Percentiles rank a stretch among this genome's conserved stretches.
Conservation (phyloP, 148 eudicot genomes). For the Heliosperma pusillum region DNA sequence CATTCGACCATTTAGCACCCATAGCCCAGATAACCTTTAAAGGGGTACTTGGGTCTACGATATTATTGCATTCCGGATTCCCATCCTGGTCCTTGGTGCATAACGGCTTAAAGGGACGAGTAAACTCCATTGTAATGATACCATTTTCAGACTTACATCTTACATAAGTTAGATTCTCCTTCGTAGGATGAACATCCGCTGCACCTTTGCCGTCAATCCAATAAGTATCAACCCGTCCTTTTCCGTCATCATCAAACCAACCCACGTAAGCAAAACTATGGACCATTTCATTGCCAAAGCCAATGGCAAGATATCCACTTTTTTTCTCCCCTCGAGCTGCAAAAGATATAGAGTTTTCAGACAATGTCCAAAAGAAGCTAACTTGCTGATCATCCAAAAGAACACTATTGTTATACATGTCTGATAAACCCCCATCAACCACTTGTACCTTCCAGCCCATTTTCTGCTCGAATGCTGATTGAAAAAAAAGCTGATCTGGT, state of each 20-base stretch:
- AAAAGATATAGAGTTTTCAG: slow-evolving; percentile 68
- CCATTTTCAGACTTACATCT: slow-evolving; percentile 95
- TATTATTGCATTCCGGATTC: slow-evolving; percentile 77
- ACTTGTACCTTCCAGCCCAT: slow-evolving; percentile 99
- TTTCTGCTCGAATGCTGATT: slow-evolving; percentile 64
- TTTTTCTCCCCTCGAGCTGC: slow-evolving; percentile 90
- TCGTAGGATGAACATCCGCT: slow-evolving; percentile 62
- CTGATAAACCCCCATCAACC: slow-evolving; percentile 90
- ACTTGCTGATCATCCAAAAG: slow-evolving; percentile 90
- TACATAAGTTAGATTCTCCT: slow-evolving; percentile 77
- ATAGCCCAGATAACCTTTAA: slow-evolving; percentile 88
- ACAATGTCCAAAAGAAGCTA: slow-evolving; percentile 77
- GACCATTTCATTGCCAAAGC: slow-evolving; percentile 80
- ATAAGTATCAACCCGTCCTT: slow-evolving; percentile 66
- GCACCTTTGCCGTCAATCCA: slow-evolving; percentile 78
- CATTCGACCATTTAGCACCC: slow-evolving; percentile 88
- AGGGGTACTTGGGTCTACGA: slow-evolving; percentile 78
- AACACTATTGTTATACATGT: slow-evolving; percentile 91
- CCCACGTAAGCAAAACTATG: slow-evolving; percentile 90
- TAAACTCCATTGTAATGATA: slow-evolving; percentile 85
- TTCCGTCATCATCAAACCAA: slow-evolving; percentile 78
- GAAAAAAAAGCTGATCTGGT: slow-evolving; percentile 80
- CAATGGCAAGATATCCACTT: slow-evolving; percentile 89
- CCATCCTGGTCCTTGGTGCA: slow-evolving; percentile 40
- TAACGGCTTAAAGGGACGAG: slow-evolving; percentile 77